Evolutionary conservation across 305 asterid species (phyloP).

Genomic region (Rubia peregrina): DNA sequence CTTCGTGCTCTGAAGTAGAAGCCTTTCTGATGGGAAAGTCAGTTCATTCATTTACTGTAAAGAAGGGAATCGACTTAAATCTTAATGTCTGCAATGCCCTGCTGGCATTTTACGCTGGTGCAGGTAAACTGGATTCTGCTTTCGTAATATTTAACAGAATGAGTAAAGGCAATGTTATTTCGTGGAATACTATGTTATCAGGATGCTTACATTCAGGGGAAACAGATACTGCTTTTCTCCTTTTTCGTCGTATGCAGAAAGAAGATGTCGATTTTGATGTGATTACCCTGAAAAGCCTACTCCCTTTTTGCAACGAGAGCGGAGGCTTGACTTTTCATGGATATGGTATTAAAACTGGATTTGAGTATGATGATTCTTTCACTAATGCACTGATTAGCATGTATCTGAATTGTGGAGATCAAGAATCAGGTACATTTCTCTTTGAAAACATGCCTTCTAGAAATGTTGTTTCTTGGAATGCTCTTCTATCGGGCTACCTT

Average conservation of each 20-base stretch:
- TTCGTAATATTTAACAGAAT: constrained; percentile 37
- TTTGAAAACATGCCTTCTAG: constrained; percentile 39
- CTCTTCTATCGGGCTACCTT: constrained; percentile 54
- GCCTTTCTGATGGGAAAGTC: constrained; percentile 41
- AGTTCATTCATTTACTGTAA: constrained; percentile 43
- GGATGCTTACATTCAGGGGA: constrained; percentile 45
- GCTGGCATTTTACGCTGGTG: constrained; percentile 37
- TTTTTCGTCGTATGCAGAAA: constrained; percentile 41
- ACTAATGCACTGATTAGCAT: constrained; percentile 60
- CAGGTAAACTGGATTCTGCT: constrained; percentile 29
- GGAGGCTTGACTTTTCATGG: constrained; percentile 45
- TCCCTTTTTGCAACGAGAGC: constrained; percentile 37
- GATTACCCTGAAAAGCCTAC: constrained; percentile 45
- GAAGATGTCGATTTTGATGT: constrained; percentile 37
- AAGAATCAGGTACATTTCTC: constrained; percentile 31
- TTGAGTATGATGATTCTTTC: constrained; percentile 35
- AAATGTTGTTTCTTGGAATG: constrained; percentile 60
- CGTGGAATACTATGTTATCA: constrained; percentile 62
- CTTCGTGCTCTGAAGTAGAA: constrained; percentile 44
- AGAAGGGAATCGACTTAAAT: constrained; percentile 28
- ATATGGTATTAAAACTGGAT: constrained; percentile 34
- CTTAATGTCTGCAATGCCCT: constrained; percentile 39
- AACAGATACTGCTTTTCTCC: constrained; percentile 30
- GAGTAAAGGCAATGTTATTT: constrained; percentile 30
- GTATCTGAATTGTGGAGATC: constrained; percentile 47